Conservation (phyloP, 116 monocot genomes). For the Iris pallida region DNA sequence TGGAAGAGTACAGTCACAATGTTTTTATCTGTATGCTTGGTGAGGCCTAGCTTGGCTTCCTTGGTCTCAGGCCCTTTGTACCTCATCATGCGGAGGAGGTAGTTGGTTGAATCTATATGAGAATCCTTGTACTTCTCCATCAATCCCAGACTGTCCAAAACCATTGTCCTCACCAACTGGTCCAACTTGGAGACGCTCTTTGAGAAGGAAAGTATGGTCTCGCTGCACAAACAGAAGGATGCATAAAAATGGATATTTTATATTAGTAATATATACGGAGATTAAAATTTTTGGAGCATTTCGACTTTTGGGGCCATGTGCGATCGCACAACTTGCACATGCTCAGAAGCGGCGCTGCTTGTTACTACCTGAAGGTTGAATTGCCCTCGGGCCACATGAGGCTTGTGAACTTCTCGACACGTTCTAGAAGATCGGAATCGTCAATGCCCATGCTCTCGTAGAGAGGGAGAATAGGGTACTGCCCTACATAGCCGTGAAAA, state of each 20-base stretch:
- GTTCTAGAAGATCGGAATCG: not conserved
- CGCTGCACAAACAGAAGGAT: no score
- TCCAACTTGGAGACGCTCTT: constrained; percentile 12
- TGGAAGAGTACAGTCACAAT: constrained; percentile 28
- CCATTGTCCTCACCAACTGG: constrained; percentile 25
- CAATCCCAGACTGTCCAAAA: constrained; percentile 30
- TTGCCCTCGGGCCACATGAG: constrained; percentile 58
- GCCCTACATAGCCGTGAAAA: constrained; percentile 41
- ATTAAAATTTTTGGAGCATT: no score
- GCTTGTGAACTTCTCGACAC: constrained; percentile 21
- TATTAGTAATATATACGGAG: no score
- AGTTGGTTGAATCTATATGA: constrained; percentile 8
- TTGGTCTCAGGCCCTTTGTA: constrained; percentile 14
- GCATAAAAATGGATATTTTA: no score
- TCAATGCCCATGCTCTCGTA: constrained; percentile 45
- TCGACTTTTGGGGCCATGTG: no score
- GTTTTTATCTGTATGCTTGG: constrained; percentile 18
- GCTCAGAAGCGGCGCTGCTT: no score
- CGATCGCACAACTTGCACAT: no score
- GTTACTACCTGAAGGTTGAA: not conserved
- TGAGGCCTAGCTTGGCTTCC: constrained; percentile 15
- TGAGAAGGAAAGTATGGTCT: constrained; percentile 13
- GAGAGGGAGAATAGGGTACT: constrained; percentile 10
- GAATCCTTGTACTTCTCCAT: constrained; percentile 18
- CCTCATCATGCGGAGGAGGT: constrained; percentile 17